phyloP scores from a whole-genome alignment of 2,329 filamentous ascomycete genomes.

The Tolypocladium album region DNA sequence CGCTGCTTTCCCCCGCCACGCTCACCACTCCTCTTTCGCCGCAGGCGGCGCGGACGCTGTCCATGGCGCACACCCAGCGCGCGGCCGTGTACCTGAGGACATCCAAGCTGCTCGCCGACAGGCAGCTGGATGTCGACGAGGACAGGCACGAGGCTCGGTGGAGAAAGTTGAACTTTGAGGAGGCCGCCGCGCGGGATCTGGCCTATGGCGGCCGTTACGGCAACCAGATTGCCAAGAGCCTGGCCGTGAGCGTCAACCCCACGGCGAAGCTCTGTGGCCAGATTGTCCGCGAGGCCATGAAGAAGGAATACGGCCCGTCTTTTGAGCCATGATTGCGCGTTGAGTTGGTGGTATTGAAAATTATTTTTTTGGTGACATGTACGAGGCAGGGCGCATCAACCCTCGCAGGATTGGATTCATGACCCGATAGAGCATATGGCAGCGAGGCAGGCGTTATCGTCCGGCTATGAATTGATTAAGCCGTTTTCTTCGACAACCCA shows the following conservation, averaged over 20 bases:
- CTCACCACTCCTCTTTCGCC: constrained; percentile 46
- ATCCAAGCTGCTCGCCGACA: constrained; percentile 33
- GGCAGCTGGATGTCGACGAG: constrained; percentile 26
- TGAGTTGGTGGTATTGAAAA: background rate
- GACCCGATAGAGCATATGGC: background rate
- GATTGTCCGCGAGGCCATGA: constrained; percentile 60
- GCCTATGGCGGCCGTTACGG: constrained; percentile 54
- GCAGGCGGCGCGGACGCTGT: constrained; percentile 53
- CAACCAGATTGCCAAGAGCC: constrained; percentile 51
- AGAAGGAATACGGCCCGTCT: constrained; percentile 51
- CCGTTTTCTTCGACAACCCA: constrained; percentile 13
- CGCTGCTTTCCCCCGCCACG: constrained; percentile 43
- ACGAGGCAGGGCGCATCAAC: background rate
- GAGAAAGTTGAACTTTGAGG: constrained; percentile 47
- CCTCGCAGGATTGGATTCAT: background rate
- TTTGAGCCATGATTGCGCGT: constrained; percentile 23
- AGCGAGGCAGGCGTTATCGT: background rate
- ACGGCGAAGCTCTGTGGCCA: constrained; percentile 60
- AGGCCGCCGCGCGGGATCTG: constrained; percentile 51
- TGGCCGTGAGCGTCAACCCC: constrained; percentile 56
- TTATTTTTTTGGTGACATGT: background rate
- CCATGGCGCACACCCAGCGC: constrained; percentile 61
- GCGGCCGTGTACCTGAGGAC: constrained; percentile 53
- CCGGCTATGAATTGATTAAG: constrained; percentile 2
- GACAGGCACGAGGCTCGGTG: constrained; percentile 34